phyloP scores from a whole-genome alignment of 352 stramenopile species.

The Phytopythium oedochilum region DNA sequence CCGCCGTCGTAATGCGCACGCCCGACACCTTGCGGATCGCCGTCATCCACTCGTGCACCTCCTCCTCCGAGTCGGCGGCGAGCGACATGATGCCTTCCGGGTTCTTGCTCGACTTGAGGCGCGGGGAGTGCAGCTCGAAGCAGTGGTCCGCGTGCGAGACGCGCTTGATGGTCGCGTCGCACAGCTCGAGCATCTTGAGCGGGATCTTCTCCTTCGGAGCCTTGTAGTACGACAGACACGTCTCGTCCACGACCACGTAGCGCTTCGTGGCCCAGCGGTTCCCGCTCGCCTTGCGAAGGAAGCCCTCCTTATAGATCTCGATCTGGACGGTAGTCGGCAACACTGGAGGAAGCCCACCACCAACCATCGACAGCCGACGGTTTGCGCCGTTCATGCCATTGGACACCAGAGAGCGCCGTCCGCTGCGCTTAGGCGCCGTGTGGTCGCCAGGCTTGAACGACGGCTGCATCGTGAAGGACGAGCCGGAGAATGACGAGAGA shows the following conservation, averaged over 20 bases:
- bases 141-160: conserved; percentile 81
- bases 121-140: conserved; percentile 82
- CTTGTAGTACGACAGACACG: conserved; percentile 86
- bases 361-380: conserved; percentile 35
- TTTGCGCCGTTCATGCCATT: conserved; percentile 18
- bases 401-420: conserved; percentile 63
- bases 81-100: conserved; percentile 80
- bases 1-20: conserved; percentile 69
- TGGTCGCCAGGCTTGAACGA: conserved; percentile 48
- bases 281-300: conserved; percentile 77
- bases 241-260: conserved; percentile 85
- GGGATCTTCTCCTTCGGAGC: conserved; percentile 78
- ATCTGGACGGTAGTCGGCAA: conserved; percentile 67
- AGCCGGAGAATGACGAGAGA: conserved; percentile 15
- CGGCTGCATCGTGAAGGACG: conserved; percentile 59
- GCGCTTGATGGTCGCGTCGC: conserved; percentile 75
- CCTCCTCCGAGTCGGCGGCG: conserved; percentile 74
- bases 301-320: conserved; percentile 79
- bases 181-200: conserved; percentile 80
- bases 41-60: conserved; percentile 86
- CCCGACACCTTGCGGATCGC: conserved; percentile 82
- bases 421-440: conserved; percentile 36
- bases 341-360: conserved; percentile 41
- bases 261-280: conserved; percentile 82
- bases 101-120: conserved; percentile 83